A percentile compares a stretch with the other conserved stretches of the same genome.
phyloP scores from a whole-genome alignment of 1,284 basidiomycete species.

The Athelia sp. region DNA sequence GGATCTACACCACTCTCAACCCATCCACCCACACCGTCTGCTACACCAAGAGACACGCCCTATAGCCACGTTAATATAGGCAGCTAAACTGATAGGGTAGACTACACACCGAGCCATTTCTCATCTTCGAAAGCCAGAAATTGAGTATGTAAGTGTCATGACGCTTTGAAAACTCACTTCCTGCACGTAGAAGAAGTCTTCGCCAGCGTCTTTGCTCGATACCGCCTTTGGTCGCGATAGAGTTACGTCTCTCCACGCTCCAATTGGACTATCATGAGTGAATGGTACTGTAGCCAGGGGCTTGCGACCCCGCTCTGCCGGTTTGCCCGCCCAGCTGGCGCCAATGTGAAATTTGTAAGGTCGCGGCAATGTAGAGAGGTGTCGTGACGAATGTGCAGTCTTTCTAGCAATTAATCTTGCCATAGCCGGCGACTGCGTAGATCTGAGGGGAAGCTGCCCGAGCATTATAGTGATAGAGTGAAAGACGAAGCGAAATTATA shows the following conservation, averaged over 20 bases:
- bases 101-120: conserved; percentile 66
- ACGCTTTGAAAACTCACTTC: conserved; percentile 41
- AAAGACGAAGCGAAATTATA: no score
- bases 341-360: conserved; percentile 71
- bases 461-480: no score
- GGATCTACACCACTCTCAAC: conserved; percentile 79
- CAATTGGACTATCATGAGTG: conserved; percentile 57
- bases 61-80: conserved; percentile 23
- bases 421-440: background rate
- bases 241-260: conserved; percentile 65
- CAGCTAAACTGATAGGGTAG: conserved; percentile 2
- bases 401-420: background rate
- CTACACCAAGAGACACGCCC: conserved; percentile 73
- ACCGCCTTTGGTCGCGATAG: conserved; percentile 42
- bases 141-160: background rate
- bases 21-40: conserved; percentile 73
- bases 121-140: conserved; percentile 48
- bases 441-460: no score
- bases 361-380: conserved; percentile 10
- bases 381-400: background rate
- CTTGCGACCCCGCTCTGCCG: conserved; percentile 36
- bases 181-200: conserved; percentile 79
- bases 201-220: conserved; percentile 52
- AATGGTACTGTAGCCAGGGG: conserved; percentile 46
- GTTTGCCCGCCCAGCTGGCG: conserved; percentile 77